A percentile compares a stretch with the other conserved stretches of the same genome.
Evolutionary conservation across 805 yeast species (phyloP).

Genomic region (Monosporozyma unispora): DNA sequence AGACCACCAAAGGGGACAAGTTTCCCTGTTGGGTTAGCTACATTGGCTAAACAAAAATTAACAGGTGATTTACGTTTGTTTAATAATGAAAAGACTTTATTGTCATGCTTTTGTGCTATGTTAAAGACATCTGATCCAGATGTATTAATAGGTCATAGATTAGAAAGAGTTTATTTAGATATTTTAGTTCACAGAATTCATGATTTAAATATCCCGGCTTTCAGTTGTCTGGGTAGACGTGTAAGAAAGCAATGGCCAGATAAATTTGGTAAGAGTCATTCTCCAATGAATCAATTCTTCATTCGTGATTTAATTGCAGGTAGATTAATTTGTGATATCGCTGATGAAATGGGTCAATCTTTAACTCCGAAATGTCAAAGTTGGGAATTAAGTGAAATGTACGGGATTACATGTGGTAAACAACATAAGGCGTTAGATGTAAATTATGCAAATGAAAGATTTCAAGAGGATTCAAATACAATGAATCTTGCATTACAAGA

Average conservation of each 20-base stretch:
- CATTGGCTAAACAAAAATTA: conserved; percentile 46
- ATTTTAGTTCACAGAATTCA: conserved; percentile 74
- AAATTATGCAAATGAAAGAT: conserved; percentile 58
- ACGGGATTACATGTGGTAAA: conserved; percentile 62
- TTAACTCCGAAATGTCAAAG: conserved; percentile 85
- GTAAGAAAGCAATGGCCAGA: conserved; percentile 72
- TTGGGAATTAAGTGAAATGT: conserved; percentile 92
- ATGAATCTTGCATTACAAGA: conserved; percentile 64
- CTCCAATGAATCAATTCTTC: conserved; percentile 43
- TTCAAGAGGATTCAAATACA: conserved; percentile 56
- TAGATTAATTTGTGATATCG: conserved; percentile 81
- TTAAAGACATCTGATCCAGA: conserved; percentile 84
- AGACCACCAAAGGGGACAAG: conserved; percentile 63
- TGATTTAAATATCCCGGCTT: conserved; percentile 61
- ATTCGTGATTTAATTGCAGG: conserved; percentile 74
- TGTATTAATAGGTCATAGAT: conserved; percentile 76
- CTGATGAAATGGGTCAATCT: conserved; percentile 91
- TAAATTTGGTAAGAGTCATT: conserved; percentile 47
- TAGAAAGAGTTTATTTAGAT: conserved; percentile 72
- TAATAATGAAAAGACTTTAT: conserved; percentile 63
- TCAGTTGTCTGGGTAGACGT: conserved; percentile 80
- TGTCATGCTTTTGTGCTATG: conserved; percentile 65
- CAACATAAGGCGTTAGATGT: conserved; percentile 57
- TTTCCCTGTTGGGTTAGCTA: conserved; percentile 70
- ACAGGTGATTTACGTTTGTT: conserved; percentile 43